These are phyloP conservation scores for Chaetomium olivaceum DNA, from an alignment of 2,329 filamentous ascomycete species.

Conservation along the genomic window DNA sequence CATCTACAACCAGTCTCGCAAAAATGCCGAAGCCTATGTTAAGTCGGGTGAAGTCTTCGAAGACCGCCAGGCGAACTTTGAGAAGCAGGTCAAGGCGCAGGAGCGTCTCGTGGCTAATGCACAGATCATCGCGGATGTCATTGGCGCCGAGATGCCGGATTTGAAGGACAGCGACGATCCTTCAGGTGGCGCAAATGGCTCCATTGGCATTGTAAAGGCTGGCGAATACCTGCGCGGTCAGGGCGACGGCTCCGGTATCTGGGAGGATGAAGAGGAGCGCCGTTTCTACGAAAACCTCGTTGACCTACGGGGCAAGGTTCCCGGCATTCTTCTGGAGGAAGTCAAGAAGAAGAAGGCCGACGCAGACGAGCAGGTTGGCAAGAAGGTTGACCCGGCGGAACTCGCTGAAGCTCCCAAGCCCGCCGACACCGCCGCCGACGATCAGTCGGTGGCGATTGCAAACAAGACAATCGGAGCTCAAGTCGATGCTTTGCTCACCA, in stretches of 20 bases:
- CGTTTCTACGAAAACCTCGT: slow-evolving; percentile 97
- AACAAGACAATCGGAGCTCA: slow-evolving; percentile 98
- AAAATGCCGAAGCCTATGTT: slow-evolving; percentile 97
- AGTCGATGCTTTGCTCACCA: slow-evolving; percentile 84
- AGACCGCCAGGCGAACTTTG: slow-evolving; percentile 92
- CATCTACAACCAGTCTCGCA: slow-evolving; percentile 80
- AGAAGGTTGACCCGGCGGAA: slow-evolving; percentile 63
- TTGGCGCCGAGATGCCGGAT: slow-evolving; percentile 92
- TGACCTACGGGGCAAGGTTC: slow-evolving; percentile 93
- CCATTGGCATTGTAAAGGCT: slow-evolving; percentile 90
- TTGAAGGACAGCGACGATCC: slow-evolving; percentile 78
- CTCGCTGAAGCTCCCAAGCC: slow-evolving; percentile 52
- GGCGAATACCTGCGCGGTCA: slow-evolving; percentile 90
- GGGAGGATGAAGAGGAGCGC: slow-evolving; percentile 97
- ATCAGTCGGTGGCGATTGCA: slow-evolving; percentile 88
- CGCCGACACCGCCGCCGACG: slow-evolving; percentile 61
- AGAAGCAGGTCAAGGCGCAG: slow-evolving; percentile 88
- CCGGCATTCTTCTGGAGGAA: slow-evolving; percentile 89
- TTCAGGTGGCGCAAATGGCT: slow-evolving; percentile 65
- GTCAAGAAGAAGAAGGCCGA: slow-evolving; percentile 91
- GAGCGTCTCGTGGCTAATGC: slow-evolving; percentile 89
- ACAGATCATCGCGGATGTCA: slow-evolving; percentile 83
- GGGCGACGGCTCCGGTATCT: slow-evolving; percentile 89
- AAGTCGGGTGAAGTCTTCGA: slow-evolving; percentile 98
- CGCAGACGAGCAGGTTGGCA: slow-evolving; percentile 77